These are phyloP conservation scores for Adansonia digitata DNA, from an alignment of 345 rosid genomes.

Conservation along the genomic window DNA sequence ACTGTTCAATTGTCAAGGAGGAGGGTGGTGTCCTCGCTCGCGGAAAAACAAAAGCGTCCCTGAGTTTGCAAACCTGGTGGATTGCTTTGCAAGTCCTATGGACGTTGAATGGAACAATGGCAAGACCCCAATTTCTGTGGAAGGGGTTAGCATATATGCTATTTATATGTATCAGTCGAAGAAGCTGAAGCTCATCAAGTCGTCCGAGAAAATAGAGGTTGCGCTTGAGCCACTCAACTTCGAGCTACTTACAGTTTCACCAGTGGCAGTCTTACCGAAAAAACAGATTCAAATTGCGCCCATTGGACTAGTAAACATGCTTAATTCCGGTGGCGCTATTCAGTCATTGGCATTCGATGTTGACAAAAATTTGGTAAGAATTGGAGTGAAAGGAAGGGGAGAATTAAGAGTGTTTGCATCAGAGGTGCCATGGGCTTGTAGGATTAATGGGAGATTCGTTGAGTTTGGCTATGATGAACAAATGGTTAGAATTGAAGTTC, in stretches of 20 bases:
- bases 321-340: constrained; percentile 73
- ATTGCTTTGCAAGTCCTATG: constrained; percentile 41
- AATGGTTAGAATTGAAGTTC: constrained; percentile 51
- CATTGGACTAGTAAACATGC: constrained; percentile 78
- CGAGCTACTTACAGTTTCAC: constrained; percentile 73
- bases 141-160: constrained; percentile 47
- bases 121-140: constrained; percentile 47
- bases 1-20: constrained; percentile 92
- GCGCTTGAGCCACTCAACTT: constrained; percentile 63
- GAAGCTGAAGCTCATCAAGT: constrained; percentile 50
- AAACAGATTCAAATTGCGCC: constrained; percentile 37
- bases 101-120: constrained; percentile 81
- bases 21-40: constrained; percentile 75
- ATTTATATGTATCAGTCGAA: constrained; percentile 56
- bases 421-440: constrained; percentile 49
- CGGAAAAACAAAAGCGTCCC: constrained; percentile 62
- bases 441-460: constrained; percentile 44
- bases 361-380: constrained; percentile 18
- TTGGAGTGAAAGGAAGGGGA: constrained; percentile 64
- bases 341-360: constrained; percentile 35
- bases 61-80: constrained; percentile 38
- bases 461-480: constrained; percentile 45
- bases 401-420: constrained; percentile 66
- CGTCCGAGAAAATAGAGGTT: constrained; percentile 40
- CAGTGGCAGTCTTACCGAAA: constrained; percentile 33